These are phyloP conservation scores for Hymenoscyphus infarciens DNA, from an alignment of 2,329 filamentous ascomycete species.

Conservation along the genomic window DNA sequence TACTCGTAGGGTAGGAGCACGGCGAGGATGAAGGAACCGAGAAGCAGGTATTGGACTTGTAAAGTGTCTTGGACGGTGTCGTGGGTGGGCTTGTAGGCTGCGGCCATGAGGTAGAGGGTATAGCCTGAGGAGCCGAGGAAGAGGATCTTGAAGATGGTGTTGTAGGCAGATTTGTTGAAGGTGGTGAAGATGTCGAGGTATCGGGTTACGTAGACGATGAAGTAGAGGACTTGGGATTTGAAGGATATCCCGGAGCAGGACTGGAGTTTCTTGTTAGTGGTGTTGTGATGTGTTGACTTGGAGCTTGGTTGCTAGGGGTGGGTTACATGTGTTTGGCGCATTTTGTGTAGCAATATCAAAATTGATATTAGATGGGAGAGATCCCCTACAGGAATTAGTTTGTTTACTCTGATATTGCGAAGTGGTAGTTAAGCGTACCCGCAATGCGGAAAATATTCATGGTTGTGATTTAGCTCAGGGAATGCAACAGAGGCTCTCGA, in stretches of 20 bases:
- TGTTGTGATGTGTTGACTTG: conserved; percentile 11
- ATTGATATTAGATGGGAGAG: conserved; percentile 94
- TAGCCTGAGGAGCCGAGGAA: conserved; percentile 90
- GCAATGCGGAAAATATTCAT: conserved; percentile 71
- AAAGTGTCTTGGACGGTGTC: conserved; percentile 97
- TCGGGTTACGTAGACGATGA: conserved; percentile 88
- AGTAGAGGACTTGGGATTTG: conserved; percentile 94
- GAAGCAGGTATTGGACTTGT: conserved; percentile 90
- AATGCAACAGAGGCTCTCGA: conserved; percentile 8
- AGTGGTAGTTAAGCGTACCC: conserved; percentile 44
- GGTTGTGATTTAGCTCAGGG: conserved; percentile 32
- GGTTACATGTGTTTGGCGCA: conserved; percentile 83
- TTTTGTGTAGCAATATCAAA: conserved; percentile 93
- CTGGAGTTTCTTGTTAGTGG: conserved; percentile 46
- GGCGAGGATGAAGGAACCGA: conserved; percentile 72
- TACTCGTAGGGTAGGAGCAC: conserved; percentile 84
- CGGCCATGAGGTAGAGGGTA: conserved; percentile 97
- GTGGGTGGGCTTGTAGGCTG: conserved; percentile 94
- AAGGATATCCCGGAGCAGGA: conserved; percentile 97
- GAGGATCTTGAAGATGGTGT: conserved; percentile 91
- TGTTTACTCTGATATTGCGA: not conserved
- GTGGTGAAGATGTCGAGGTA: conserved; percentile 92
- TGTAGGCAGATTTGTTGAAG: conserved; percentile 70
- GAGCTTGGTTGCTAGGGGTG: not conserved
- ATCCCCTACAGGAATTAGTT: conserved; percentile 59